Percentiles rank a stretch among this genome's conserved stretches.
phyloP scores from a whole-genome alignment of 225 moss, liverwort and hornwort genomes.

The Physcomitrium patens region DNA sequence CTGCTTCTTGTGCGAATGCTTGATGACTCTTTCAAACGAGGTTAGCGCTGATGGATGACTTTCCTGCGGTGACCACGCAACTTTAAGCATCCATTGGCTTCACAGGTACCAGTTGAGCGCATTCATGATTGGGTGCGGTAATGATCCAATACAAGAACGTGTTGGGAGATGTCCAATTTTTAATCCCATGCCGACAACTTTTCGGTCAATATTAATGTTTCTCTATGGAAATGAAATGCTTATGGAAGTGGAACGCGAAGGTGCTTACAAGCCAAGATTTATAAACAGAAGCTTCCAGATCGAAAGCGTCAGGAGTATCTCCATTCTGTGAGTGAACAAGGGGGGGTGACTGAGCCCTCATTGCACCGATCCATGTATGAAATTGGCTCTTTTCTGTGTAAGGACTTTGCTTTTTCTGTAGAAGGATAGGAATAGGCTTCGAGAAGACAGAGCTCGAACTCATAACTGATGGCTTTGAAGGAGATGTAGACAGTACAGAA shows the following conservation, averaged over 20 bases:
- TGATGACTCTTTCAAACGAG: slow-evolving; percentile 66
- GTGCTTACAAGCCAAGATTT: slow-evolving; percentile 64
- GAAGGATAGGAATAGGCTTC: slow-evolving; percentile 54
- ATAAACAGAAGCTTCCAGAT: slow-evolving; percentile 49
- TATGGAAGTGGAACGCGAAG: slow-evolving; percentile 24
- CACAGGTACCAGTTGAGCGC: slow-evolving; percentile 1
- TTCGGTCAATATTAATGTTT: not conserved
- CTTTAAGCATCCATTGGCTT: slow-evolving; percentile 14
- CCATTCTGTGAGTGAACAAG: slow-evolving; percentile 53
- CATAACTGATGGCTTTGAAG: slow-evolving; percentile 59
- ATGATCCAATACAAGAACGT: not conserved
- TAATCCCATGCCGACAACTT: slow-evolving; percentile 11
- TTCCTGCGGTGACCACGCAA: slow-evolving; percentile 54
- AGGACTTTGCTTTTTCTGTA: slow-evolving; percentile 49
- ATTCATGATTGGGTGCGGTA: slow-evolving; percentile 16
- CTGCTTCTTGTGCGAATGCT: slow-evolving; percentile 67
- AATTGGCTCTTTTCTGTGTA: slow-evolving; percentile 49
- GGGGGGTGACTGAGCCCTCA: slow-evolving; percentile 93
- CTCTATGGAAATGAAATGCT: slow-evolving; percentile 3
- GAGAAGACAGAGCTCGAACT: slow-evolving; percentile 57
- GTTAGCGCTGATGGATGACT: slow-evolving; percentile 84
- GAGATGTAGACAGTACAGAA: slow-evolving; percentile 59
- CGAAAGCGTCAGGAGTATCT: slow-evolving; percentile 49
- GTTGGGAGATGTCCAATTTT: slow-evolving; percentile 4
- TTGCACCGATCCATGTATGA: slow-evolving; percentile 82